phyloP scores from a whole-genome alignment of 768 basidiomycete species.

The Naematelia encephala region DNA sequence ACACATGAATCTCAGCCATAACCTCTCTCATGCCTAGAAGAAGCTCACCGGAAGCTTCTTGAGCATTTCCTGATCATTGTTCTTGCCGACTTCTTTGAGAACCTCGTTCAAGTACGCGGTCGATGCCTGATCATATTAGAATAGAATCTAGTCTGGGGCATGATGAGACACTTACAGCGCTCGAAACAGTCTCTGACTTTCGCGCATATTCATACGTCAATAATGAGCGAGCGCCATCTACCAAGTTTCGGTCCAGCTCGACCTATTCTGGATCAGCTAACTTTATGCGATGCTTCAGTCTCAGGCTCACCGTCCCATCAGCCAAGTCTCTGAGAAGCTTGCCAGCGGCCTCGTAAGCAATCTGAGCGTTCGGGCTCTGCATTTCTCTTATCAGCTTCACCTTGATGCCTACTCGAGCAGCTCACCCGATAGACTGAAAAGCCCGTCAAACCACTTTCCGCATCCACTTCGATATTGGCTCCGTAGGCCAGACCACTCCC shows the following conservation, averaged over 20 bases:
- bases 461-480: conserved; percentile 69
- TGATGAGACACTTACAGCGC: conserved; percentile 63
- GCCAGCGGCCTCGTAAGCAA: conserved; percentile 75
- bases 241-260: conserved; percentile 68
- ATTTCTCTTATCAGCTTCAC: background rate
- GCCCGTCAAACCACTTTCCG: conserved; percentile 70
- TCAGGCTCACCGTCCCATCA: conserved; percentile 65
- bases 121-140: conserved; percentile 59
- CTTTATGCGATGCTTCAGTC: conserved; percentile 15
- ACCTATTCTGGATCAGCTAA: conserved; percentile 57
- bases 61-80: conserved; percentile 66
- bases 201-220: conserved; percentile 80
- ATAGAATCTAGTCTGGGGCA: background rate
- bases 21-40: background rate
- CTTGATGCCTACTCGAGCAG: background rate
- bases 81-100: conserved; percentile 74
- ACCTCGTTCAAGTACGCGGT: conserved; percentile 86
- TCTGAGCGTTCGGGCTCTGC: conserved; percentile 52
- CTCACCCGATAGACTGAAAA: conserved; percentile 70
- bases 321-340: conserved; percentile 74
- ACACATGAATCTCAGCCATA: background rate
- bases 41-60: conserved; percentile 32
- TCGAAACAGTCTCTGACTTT: conserved; percentile 75
- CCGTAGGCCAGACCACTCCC: conserved; percentile 94
- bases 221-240: conserved; percentile 88